Percentiles rank a stretch among this genome's conserved stretches.
These are phyloP conservation scores for Suhomyces coccinellae DNA, from an alignment of 1,139 yeast species.

Conservation along the genomic window DNA sequence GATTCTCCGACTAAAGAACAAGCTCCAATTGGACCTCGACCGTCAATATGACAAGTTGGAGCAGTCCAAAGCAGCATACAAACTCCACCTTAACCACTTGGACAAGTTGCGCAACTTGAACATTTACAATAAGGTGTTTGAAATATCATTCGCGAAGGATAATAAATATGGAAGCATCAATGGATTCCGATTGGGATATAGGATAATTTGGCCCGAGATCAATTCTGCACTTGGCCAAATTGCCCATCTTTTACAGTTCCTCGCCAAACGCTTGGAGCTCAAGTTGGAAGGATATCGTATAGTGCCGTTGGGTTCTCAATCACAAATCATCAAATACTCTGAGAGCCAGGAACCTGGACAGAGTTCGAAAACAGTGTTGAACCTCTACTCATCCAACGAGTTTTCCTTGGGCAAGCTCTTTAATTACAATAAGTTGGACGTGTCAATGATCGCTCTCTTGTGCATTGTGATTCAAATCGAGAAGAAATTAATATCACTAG, in stretches of 20 bases:
- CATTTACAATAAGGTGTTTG: conserved; percentile 78
- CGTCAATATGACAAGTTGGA: conserved; percentile 54
- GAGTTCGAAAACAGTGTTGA: conserved; percentile 30
- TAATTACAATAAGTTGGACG: conserved; percentile 69
- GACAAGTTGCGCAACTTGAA: conserved; percentile 73
- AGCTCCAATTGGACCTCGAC: conserved; percentile 49
- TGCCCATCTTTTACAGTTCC: conserved; percentile 64
- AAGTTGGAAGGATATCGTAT: conserved; percentile 60
- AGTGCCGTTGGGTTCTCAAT: conserved; percentile 83
- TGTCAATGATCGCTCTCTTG: conserved; percentile 73
- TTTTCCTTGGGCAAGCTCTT: conserved; percentile 68
- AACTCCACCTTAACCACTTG: conserved; percentile 59
- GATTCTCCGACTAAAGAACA: conserved; percentile 50
- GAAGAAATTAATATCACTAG: conserved; percentile 44
- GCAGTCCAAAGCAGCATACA: conserved; percentile 62
- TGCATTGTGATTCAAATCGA: conserved; percentile 64
- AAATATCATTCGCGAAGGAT: conserved; percentile 64
- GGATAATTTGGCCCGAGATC: conserved; percentile 85
- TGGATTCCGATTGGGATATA: conserved; percentile 74
- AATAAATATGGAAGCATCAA: conserved; percentile 87
- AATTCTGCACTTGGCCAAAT: conserved; percentile 93
- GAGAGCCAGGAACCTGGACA: conserved; percentile 8
- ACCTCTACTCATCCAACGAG: conserved; percentile 65
- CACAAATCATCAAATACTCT: conserved; percentile 62
- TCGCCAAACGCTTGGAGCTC: conserved; percentile 57